Evolutionary conservation across 345 rosid genomes (phyloP), one percentile per base, ranked within the genome.

Genomic region (Kernera saxatilis): DNA sequence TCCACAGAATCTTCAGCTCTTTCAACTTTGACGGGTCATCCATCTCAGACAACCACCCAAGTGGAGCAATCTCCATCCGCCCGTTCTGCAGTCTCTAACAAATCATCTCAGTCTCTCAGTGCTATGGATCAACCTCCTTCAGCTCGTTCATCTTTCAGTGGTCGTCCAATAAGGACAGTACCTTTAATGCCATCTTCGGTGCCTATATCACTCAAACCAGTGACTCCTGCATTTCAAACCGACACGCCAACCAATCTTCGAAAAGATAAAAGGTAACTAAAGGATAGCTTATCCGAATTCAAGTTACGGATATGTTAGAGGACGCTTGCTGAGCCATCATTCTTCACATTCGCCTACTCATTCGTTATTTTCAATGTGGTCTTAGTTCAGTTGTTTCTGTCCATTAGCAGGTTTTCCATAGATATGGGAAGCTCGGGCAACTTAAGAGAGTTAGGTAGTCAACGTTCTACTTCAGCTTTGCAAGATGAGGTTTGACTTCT

Each of bases 401-500:
- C 44, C 21, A 67, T 3, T 50, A 78, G 80, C 77, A 87, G 95
- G 68, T 50, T 81, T 57, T 78, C 90, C 21, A 27, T 80, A 3
- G 93, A 93, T 76, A 7, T 80, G 66, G 93, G 91, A 54, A 86
- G 74, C 78, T 57, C 71, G 14, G 73, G 79, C 26, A 80, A 59
- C 77, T 25, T 82, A 40, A 86, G 81, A 79, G 97, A 82, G 63
- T 63, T 60, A 78, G 79, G 85, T 33, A 79, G 41, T 56, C 85
- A 82, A 51, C 86, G 78, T 12, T 83, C 96, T 53, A 68, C 80
- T 59, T 88, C 97, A 56, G 87, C 88, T 78, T 79, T 88, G 59
- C 92, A 90, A 76, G 93, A 93, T 78, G 97, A 90, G 92, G 98
- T 88, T 77, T 44, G 78, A 37, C 29, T 40, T 39, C 43, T 27